Evolutionary conservation across 1,139 yeast species (phyloP).

Genomic region (Magnusiomyces suaveolens): DNA sequence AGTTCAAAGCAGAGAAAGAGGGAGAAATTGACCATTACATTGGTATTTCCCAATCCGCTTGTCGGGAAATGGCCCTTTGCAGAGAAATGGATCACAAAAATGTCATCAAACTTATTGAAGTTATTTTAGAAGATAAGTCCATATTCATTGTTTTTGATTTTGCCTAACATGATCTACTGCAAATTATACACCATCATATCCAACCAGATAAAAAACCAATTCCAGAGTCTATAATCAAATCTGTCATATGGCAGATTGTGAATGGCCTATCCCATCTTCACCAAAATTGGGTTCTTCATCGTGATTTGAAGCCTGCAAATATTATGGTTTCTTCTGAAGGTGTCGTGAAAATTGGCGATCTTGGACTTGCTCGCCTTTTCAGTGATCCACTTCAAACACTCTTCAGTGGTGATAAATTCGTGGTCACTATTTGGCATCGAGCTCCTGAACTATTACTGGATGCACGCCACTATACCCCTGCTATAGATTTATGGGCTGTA

Average conservation of each 20-base stretch:
- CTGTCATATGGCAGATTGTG: constrained; percentile 82
- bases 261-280: constrained; percentile 88
- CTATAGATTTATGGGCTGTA: constrained; percentile 93
- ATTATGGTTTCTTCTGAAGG: constrained; percentile 91
- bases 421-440: constrained; percentile 95
- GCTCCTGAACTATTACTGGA: constrained; percentile 91
- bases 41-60: constrained; percentile 93
- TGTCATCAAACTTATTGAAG: constrained; percentile 70
- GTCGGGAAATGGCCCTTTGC: constrained; percentile 91
- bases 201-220: constrained; percentile 78
- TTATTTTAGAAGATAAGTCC: constrained; percentile 79
- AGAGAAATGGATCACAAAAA: constrained; percentile 76
- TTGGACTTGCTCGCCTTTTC: constrained; percentile 87
- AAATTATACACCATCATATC: constrained; percentile 86
- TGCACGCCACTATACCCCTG: constrained; percentile 88
- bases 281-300: constrained; percentile 90
- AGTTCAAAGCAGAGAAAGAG: constrained; percentile 88
- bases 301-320: constrained; percentile 95
- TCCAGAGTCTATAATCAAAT: constrained; percentile 67
- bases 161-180: constrained; percentile 90
- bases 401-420: constrained; percentile 92
- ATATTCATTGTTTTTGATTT: constrained; percentile 92
- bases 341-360: constrained; percentile 86
- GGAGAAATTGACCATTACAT: constrained; percentile 86
- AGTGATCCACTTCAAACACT: constrained; percentile 82